Evolutionary conservation across 2,329 filamentous ascomycete species (phyloP), one percentile per base, ranked within the genome.

Genomic region (Huntiella decipiens): DNA sequence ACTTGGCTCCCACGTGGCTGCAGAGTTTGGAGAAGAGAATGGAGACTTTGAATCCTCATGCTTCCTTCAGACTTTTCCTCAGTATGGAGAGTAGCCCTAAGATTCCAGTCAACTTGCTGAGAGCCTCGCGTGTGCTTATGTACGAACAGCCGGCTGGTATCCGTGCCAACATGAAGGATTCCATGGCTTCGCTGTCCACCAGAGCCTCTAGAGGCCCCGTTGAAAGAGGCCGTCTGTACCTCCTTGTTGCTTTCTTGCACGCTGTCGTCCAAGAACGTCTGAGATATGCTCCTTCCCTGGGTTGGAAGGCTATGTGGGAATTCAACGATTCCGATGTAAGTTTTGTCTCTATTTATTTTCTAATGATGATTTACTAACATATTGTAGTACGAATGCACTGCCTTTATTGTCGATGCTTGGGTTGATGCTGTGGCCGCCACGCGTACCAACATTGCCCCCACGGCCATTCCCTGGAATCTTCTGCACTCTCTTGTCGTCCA

Each of bases 251-350:
- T 3, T 96, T 98, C 72, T 60, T 98, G 55, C 91, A 98, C 59
- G 92, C 91, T 5, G 87, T 98, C 34, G 78, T 95, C 8, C 91
- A 98, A 61, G 91, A 98, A 62, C 73, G 92, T 54, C 68, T 98
- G 51, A 81, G 91, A 51, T 98, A 98, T 60, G 87, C 88, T 17
- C 92, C 91, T 1, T 88, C 73, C 48, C 68, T 98, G 46, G 91
- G 91, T 50, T 98, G 91, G 91, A 95, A 93, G 67, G 85, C 86
- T 45, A 94, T 95, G 71, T 98, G 92, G 91, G 92, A 98, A 63
- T 98, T 98, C 63, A 98, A 98, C 59, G 92, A 98, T 62, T 93
- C 87, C 55, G 91, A 98, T 63, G 84, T 92, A 74, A 82, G 83
- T 78, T 53, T 47, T 22, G 13, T 36, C 16, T 37, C 6, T n/a